Conservation (phyloP, 257 asterid genomes). For the Petunia axillaris region DNA sequence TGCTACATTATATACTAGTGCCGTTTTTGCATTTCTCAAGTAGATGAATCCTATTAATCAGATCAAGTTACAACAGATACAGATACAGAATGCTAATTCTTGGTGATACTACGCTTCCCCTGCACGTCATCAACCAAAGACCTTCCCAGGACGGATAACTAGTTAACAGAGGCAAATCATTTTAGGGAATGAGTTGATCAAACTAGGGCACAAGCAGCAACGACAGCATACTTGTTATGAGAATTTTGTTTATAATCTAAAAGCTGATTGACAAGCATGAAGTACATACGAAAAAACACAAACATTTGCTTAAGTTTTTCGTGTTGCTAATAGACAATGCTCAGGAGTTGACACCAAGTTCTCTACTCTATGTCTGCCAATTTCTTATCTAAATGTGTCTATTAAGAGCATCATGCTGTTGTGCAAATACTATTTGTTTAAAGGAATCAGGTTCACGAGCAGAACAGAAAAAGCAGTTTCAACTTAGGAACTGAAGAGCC, state of each 20-base stretch:
- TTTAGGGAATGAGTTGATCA: background rate
- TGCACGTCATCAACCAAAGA: background rate
- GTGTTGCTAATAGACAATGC: background rate
- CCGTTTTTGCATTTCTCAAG: constrained; percentile 19
- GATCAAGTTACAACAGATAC: constrained; percentile 8
- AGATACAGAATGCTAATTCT: background rate
- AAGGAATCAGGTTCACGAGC: background rate
- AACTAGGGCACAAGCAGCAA: constrained; percentile 16
- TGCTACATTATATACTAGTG: constrained; percentile 12
- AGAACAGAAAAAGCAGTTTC: background rate
- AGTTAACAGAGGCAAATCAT: background rate
- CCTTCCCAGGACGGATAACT: background rate
- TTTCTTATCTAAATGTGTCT: background rate
- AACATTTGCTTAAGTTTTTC: background rate
- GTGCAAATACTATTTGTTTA: background rate
- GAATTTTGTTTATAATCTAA: background rate
- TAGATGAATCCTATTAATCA: constrained; percentile 16
- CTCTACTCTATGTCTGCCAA: constrained; percentile 6
- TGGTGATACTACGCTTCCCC: constrained; percentile 1
- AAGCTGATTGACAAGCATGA: constrained; percentile 7
- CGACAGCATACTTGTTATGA: background rate
- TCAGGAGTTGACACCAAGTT: background rate
- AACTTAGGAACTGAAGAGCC: background rate
- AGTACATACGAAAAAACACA: background rate
- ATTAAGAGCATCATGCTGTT: background rate